Conservation (phyloP, 1,284 basidiomycete genomes). For the Volvariella volvacea region DNA sequence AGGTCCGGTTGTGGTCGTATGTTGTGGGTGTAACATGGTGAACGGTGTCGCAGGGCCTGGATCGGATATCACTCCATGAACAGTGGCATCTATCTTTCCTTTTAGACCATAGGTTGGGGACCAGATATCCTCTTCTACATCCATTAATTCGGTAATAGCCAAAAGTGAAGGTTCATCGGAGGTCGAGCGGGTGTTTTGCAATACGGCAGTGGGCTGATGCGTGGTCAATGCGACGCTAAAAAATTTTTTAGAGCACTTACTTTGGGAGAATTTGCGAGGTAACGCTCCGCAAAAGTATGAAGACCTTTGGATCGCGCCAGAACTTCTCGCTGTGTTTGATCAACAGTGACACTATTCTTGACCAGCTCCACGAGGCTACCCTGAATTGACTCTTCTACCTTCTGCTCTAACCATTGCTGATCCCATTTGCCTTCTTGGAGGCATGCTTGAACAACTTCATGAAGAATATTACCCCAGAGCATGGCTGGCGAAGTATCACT, state of each 20-base stretch:
- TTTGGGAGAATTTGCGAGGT: constrained; percentile 55
- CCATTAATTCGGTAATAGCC: constrained; percentile 70
- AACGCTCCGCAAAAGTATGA: constrained; percentile 56
- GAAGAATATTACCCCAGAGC: constrained; percentile 87
- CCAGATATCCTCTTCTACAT: constrained; percentile 97
- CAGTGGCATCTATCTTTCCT: constrained; percentile 91
- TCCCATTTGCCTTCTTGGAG: constrained; percentile 58
- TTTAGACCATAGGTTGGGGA: constrained; percentile 93
- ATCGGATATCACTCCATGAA: constrained; percentile 62
- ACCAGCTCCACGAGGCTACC: constrained; percentile 54
- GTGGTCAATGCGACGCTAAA: background rate
- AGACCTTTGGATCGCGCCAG: constrained; percentile 56
- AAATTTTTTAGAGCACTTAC: constrained; percentile 24
- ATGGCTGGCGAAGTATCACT: constrained; percentile 56
- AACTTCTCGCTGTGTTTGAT: constrained; percentile 60
- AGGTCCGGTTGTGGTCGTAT: constrained; percentile 29
- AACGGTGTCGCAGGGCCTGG: constrained; percentile 5
- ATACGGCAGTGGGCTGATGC: constrained; percentile 50
- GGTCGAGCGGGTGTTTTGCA: constrained; percentile 56
- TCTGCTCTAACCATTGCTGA: constrained; percentile 43
- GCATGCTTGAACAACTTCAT: constrained; percentile 82
- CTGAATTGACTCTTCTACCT: constrained; percentile 49
- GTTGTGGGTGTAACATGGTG: background rate
- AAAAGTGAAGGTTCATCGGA: constrained; percentile 46
- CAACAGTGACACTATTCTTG: constrained; percentile 51